Conservation (phyloP, 352 stramenopile genomes). For the Phytopythium litorale region DNA sequence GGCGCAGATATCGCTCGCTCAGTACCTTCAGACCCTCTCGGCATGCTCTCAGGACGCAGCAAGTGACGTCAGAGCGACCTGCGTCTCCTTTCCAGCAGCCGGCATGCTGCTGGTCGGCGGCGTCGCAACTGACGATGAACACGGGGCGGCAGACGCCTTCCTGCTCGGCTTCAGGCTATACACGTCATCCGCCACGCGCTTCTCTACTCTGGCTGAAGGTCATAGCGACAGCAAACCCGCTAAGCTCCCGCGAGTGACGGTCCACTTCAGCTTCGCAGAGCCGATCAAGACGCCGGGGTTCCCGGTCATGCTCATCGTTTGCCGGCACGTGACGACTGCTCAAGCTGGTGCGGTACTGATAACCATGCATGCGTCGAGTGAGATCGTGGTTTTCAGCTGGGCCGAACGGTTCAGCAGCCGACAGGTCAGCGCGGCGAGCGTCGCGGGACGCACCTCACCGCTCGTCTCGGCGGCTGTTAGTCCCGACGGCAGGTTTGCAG, state of each 20-base stretch:
- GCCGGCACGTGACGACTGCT: constrained; percentile 15
- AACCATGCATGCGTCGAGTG: constrained; percentile 17
- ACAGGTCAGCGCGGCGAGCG: constrained; percentile 27
- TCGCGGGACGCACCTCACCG: constrained; percentile 12
- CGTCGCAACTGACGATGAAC: background rate
- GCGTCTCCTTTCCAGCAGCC: constrained; percentile 33
- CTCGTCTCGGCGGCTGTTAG: constrained; percentile 20
- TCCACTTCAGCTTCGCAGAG: constrained; percentile 52
- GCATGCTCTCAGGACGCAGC: background rate
- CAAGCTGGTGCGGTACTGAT: constrained; percentile 32
- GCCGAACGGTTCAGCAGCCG: constrained; percentile 53
- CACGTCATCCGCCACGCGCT: constrained; percentile 6
- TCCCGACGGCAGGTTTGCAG: constrained; percentile 28
- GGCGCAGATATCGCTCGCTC: constrained; percentile 34
- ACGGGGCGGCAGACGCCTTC: constrained; percentile 14
- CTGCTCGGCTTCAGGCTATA: constrained; percentile 57
- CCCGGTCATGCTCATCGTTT: constrained; percentile 3
- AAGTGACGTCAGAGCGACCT: constrained; percentile 15
- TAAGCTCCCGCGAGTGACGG: constrained; percentile 13
- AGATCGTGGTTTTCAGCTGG: constrained; percentile 48
- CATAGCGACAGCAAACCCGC: constrained; percentile 1
- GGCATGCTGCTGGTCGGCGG: constrained; percentile 41
- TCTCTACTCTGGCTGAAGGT: background rate
- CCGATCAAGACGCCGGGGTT: constrained; percentile 8
- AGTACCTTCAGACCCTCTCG: constrained; percentile 19